Evolutionary conservation across 257 asterid species (phyloP), one percentile per base, ranked within the genome.

Genomic region (Solanum commersonii): DNA sequence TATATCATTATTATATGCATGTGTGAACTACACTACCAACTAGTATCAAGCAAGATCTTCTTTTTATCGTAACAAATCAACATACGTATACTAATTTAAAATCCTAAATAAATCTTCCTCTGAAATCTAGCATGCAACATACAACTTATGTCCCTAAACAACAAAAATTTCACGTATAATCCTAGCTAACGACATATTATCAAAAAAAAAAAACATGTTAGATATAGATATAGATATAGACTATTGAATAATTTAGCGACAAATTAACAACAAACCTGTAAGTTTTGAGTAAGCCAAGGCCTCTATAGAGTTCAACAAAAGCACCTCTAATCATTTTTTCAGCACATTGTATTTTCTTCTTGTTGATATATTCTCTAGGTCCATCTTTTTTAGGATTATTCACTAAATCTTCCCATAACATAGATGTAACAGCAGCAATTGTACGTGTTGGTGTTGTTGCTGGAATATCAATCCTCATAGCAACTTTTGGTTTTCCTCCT

Each of bases 281-380:
- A 31, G 94, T 97, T 86, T 88, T 95, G 0, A 97, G 96, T 87
- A 97, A 90, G 70, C 98, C 96, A 74, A 97, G 98, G 87, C 99
- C 99, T 71, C 95, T 91, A 59, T 96, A 95, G 60, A 97, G 96
- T 87, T 97, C 99, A 68, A 97, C 98, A 94, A 94, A 96, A 42
- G 97, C 99, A 84, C 96, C 94, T 90, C 99, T 88, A 67, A 97
- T 95, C 99, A 95, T 96, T 91, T 97, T 97, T 67, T 96, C 98
- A 44, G 99, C 98, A 88, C 94, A 92, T 84, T 97, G 98, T 10
- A 96, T 93, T 90, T 97, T 95, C 92, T 92, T 94, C 18, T 94
- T 86, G 86, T 93, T 94, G 49, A 94, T 89, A 68, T 84, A 87
- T 38, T 95, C 98, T 38, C 95, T 94, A 25, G 89, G 83, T 8